Evolutionary conservation across 2,329 filamentous ascomycete genomes (phyloP).

Genomic region (Aspergillus quadrilineatus): DNA sequence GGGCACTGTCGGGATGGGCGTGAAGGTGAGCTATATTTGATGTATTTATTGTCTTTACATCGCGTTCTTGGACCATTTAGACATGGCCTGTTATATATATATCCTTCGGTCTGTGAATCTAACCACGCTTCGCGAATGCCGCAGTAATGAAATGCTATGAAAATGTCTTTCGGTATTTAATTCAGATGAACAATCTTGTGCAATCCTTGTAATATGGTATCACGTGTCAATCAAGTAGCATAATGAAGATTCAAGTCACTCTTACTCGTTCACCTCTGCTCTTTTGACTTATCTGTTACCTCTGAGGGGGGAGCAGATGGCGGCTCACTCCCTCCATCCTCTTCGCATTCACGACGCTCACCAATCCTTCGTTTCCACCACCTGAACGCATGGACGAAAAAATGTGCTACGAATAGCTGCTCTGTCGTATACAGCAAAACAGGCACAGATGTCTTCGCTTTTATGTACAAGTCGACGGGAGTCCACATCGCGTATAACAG

Average conservation of each 20-base stretch:
- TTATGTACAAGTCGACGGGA: slow-evolving; percentile 33
- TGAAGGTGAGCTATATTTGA: slow-evolving; percentile 94
- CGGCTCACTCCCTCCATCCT: slow-evolving; percentile 1
- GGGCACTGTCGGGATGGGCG: slow-evolving; percentile 88
- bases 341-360: slow-evolving; percentile 20
- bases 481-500: slow-evolving; percentile 65
- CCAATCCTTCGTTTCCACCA: slow-evolving; percentile 29
- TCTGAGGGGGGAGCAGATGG: neutral
- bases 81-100: slow-evolving; percentile 8
- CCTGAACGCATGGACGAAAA: slow-evolving; percentile 38
- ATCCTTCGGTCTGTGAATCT: slow-evolving; percentile 13
- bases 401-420: slow-evolving; percentile 41
- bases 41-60: neutral
- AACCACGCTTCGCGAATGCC: slow-evolving; percentile 4
- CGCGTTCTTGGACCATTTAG: neutral
- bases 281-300: neutral
- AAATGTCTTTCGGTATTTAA: neutral
- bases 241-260: neutral
- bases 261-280: slow-evolving; percentile 5
- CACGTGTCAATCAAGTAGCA: slow-evolving; percentile 3
- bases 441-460: slow-evolving; percentile 40
- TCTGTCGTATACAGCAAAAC: slow-evolving; percentile 42
- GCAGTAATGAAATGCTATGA: neutral
- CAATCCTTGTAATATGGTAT: neutral
- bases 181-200: neutral